These are phyloP conservation scores for Phytopythium sindhum DNA, from an alignment of 352 stramenopile genomes.

Conservation along the genomic window DNA sequence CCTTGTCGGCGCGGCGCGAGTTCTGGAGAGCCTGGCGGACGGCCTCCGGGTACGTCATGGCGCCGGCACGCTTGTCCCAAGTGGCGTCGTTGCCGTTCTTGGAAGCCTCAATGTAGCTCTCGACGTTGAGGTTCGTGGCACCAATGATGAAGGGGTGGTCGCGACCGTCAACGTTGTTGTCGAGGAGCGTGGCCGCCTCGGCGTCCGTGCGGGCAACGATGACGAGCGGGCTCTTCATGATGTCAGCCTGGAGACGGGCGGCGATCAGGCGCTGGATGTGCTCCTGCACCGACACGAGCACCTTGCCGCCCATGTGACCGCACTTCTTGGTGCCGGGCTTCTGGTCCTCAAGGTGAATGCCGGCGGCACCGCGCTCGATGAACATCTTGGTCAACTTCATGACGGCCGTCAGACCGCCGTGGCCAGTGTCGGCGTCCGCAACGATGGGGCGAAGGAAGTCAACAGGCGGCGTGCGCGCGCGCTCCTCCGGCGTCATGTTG, in stretches of 20 bases:
- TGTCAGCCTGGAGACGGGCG: conserved; percentile 94
- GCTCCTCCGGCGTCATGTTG: conserved; percentile 74
- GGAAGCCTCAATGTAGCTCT: conserved; percentile 81
- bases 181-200: conserved; percentile 95
- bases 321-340: conserved; percentile 99
- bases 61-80: conserved; percentile 91
- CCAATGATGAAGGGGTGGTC: conserved; percentile 98
- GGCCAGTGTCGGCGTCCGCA: conserved; percentile 96
- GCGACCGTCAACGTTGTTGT: conserved; percentile 96
- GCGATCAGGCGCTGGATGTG: conserved; percentile 97
- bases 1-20: conserved; percentile 55
- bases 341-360: conserved; percentile 99
- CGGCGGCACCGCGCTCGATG: conserved; percentile 95
- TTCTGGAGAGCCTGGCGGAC: conserved; percentile 80
- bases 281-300: conserved; percentile 96
- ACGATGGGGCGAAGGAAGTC: conserved; percentile 97
- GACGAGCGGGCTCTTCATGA: conserved; percentile 93
- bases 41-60: conserved; percentile 96
- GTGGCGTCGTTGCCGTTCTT: conserved; percentile 58
- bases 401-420: conserved; percentile 94
- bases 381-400: conserved; percentile 99
- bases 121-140: conserved; percentile 88
- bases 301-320: conserved; percentile 98
- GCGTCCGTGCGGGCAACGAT: conserved; percentile 97
- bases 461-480: conserved; percentile 74